Percentiles rank a stretch among this genome's conserved stretches.
These are phyloP conservation scores for Eucalyptus pumila DNA, from an alignment of 345 rosid species.

Conservation along the genomic window DNA sequence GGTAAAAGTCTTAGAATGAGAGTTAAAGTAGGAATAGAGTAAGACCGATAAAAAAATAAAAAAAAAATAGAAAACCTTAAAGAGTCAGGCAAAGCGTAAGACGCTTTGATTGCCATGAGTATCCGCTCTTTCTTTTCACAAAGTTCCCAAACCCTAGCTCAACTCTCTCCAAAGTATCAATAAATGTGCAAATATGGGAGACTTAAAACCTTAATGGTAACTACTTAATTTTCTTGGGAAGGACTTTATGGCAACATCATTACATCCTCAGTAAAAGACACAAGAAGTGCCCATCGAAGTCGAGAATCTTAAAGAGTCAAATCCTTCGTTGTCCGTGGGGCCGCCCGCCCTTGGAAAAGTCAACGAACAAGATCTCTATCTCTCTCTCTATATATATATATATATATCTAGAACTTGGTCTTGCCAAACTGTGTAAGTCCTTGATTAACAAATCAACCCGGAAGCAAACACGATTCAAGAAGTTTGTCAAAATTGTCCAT, in stretches of 20 bases:
- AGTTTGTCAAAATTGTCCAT: not conserved
- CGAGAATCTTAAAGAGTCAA: not conserved
- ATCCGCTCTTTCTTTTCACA: not conserved
- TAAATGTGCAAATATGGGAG: not conserved
- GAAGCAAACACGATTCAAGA: not conserved
- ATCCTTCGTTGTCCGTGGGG: not conserved
- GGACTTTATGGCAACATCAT: not conserved
- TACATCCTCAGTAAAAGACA: not conserved
- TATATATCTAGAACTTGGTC: not conserved
- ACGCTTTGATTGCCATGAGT: not conserved
- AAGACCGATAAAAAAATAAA: fast-evolving
- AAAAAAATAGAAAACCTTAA: too few species aligned
- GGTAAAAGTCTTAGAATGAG: fast-evolving
- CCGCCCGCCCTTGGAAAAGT: not conserved
- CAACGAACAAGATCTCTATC: not conserved
- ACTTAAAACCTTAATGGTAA: not conserved
- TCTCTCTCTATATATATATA: not conserved
- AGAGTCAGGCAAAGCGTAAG: not conserved
- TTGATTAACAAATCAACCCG: not conserved
- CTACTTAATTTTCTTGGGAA: not conserved
- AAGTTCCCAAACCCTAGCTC: not conserved
- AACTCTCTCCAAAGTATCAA: not conserved
- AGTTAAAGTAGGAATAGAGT: fast-evolving
- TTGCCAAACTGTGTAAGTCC: not conserved
- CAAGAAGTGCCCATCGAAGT: not conserved